Evolutionary conservation across 1,284 basidiomycete genomes (phyloP).

Genomic region (Moesziomyces globuligerus): DNA sequence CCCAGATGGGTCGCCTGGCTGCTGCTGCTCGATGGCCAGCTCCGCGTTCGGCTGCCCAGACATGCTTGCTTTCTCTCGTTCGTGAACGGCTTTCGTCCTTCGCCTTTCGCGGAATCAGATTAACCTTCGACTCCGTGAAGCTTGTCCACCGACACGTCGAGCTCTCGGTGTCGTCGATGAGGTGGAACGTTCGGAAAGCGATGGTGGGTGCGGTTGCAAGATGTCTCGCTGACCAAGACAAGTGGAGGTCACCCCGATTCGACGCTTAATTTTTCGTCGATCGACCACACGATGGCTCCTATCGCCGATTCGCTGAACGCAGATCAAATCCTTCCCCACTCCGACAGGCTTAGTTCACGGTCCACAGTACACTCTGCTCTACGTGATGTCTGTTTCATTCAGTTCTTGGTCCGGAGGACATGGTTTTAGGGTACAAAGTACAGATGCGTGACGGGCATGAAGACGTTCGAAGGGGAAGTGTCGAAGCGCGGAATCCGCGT

Average conservation of each 20-base stretch:
- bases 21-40: slow-evolving; percentile 36
- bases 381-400: background rate
- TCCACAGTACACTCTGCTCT: too few relatives aligned
- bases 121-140: background rate
- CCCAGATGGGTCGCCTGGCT: slow-evolving; percentile 22
- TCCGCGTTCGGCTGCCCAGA: slow-evolving; percentile 37
- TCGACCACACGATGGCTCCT: too few relatives aligned
- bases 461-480: background rate
- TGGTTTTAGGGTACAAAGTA: slow-evolving; percentile 25
- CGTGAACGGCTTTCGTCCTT: background rate
- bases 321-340: too few relatives aligned
- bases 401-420: background rate
- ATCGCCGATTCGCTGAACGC: too few relatives aligned
- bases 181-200: background rate
- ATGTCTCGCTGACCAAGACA: slow-evolving; percentile 10
- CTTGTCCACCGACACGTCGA: background rate
- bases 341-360: too few relatives aligned
- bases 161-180: background rate
- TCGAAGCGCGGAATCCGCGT: background rate
- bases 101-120: too few relatives aligned
- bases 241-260: slow-evolving; percentile 1
- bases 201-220: background rate
- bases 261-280: too few relatives aligned
- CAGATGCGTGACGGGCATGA: slow-evolving; percentile 7
- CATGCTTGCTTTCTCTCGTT: slow-evolving; percentile 12